Base-by-base conservation (phyloP, 371 early-diverging fungal species). In the Nematocida major region DNA sequence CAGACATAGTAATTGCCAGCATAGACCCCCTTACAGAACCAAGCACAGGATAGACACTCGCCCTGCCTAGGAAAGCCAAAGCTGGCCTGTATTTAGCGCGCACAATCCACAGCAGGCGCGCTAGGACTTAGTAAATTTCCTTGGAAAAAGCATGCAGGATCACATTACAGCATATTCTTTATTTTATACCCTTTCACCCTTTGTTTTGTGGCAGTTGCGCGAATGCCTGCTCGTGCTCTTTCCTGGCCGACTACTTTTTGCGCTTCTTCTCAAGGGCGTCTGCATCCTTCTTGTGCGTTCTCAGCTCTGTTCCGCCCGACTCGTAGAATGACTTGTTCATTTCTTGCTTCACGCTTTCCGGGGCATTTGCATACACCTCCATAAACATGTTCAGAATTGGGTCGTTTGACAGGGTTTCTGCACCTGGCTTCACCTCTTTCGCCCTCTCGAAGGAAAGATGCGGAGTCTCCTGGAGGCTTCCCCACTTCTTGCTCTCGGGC, bases 321-420 rank as follows among this genome's bases (percentile, higher is more conserved):
- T 78, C 54, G 18, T 40, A 24, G 36, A 66, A 66, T 24, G 78
- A 78, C 45, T 59, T 53, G 59, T 78, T 78, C 78, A 78, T 78
- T 57, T 65, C 78, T 45, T 59, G 51, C 57, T 66, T 78, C 36
- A 39, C 54, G 5, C 32, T 39, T 7, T 66, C 67, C n/a, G 32
- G 26, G 3, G 67, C 47, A 7, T 57, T 54, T 0, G 54, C 40
- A 32, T 78, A 78, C 30, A 78, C 59, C 18, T 65, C 67, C 59
- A 53, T 66, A 36, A 78, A 54, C 66, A 78, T 66, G 32, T 65
- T 66, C 57, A 78, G 45, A 4, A 78, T 32, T 20, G 76, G 76
- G 30, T 73, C 76, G 13, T 30, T 40, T 2, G 76, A 63, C 11
- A 28, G 47, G 18, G 49, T 24, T 26, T 69, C 43, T 36, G 13